Evolutionary conservation across 2,329 filamentous ascomycete genomes (phyloP).

Genomic region (Aspergillus caelatus): DNA sequence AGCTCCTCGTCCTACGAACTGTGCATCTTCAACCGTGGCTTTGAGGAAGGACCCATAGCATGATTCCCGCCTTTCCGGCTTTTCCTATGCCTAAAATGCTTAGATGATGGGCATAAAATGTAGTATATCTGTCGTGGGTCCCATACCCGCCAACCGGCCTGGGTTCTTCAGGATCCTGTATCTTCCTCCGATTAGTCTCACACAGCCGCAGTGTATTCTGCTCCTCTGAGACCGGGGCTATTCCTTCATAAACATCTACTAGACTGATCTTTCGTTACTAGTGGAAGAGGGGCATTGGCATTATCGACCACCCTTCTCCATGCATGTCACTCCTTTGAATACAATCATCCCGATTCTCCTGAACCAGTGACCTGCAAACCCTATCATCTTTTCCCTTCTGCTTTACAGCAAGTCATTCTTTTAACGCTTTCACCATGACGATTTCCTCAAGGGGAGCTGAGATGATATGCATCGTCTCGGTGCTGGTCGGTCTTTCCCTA

Average conservation of each 20-base stretch:
- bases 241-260: background rate
- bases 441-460: conserved; percentile 28
- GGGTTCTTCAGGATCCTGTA: conserved; percentile 13
- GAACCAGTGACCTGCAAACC: background rate
- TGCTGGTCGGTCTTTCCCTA: conserved; percentile 31
- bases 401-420: conserved; percentile 1
- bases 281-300: background rate
- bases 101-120: background rate
- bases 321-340: conserved; percentile 7
- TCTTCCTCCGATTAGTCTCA: conserved; percentile 17
- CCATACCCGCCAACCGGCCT: background rate
- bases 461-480: conserved; percentile 35
- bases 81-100: background rate
- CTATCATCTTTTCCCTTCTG: background rate
- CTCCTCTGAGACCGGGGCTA: background rate
- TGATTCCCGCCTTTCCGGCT: background rate
- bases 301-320: conserved; percentile 1
- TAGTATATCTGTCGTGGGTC: conserved; percentile 8
- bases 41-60: background rate
- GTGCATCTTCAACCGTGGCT: background rate
- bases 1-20: conserved; percentile 4
- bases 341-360: background rate
- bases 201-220: background rate
- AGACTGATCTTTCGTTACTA: background rate
- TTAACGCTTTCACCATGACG: conserved; percentile 23